Conservation (phyloP, 352 stramenopile species). For the Saprolegnia parasitica region DNA sequence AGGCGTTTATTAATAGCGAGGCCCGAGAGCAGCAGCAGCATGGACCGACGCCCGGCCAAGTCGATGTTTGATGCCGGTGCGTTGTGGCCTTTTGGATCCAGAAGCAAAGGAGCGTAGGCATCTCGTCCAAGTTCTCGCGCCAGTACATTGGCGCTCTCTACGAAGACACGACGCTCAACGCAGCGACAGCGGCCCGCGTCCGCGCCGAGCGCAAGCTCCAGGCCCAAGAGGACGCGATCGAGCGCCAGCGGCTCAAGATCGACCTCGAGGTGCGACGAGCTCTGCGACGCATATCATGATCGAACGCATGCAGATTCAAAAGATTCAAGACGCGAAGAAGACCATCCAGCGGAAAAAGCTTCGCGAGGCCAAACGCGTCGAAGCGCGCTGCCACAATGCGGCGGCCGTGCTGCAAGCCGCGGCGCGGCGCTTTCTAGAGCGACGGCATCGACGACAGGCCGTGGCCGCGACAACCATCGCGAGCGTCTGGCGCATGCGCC, state of each 20-base stretch:
- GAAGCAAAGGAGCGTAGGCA: constrained; percentile 40
- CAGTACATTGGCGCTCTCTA: constrained; percentile 55
- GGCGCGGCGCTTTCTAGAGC: constrained; percentile 35
- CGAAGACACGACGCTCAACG: constrained; percentile 65
- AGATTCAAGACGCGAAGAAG: constrained; percentile 65
- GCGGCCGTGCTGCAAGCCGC: constrained; percentile 47
- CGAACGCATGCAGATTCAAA: too few species aligned
- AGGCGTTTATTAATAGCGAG: background rate
- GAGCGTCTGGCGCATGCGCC: constrained; percentile 37
- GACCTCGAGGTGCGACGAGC: constrained; percentile 41
- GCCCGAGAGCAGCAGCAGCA: background rate
- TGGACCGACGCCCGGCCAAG: background rate
- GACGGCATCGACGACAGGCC: constrained; percentile 27
- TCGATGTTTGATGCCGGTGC: background rate
- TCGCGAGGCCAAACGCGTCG: constrained; percentile 59
- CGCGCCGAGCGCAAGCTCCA: constrained; percentile 60
- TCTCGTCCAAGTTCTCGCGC: constrained; percentile 82
- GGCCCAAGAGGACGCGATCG: constrained; percentile 57
- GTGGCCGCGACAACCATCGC: constrained; percentile 46
- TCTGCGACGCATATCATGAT: background rate
- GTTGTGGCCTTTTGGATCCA: too few species aligned
- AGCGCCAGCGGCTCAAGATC: constrained; percentile 79
- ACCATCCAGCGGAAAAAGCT: constrained; percentile 60
- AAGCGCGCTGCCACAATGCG: constrained; percentile 46
- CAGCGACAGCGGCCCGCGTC: constrained; percentile 58